Conservation (phyloP, 345 rosid species). For the Clarkia xantiana region DNA sequence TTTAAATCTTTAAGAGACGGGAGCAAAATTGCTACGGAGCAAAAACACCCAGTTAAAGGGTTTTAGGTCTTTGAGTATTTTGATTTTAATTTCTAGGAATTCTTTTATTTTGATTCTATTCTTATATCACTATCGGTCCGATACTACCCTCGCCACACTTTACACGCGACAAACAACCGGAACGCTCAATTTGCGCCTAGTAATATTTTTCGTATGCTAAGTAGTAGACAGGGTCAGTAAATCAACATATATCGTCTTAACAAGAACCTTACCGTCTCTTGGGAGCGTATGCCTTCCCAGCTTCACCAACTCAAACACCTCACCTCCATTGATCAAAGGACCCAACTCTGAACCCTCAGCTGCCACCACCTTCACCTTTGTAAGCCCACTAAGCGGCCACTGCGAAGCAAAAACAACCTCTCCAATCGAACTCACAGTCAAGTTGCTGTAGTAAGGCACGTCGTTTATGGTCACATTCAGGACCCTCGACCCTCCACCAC, state of each 20-base stretch:
- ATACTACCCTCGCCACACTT: too few species aligned
- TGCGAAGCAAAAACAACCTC: constrained; percentile 33
- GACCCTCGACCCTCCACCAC: constrained; percentile 25
- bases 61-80: too few species aligned
- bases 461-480: constrained; percentile 47
- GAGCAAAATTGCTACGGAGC: too few species aligned
- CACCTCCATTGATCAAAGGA: constrained; percentile 76
- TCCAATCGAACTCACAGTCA: constrained; percentile 50
- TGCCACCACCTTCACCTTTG: constrained; percentile 41
- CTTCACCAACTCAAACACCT: constrained; percentile 39
- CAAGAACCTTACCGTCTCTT: constrained; percentile 53
- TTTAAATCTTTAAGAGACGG: too few species aligned
- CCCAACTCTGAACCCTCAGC: constrained; percentile 31
- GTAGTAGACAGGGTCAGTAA: too few species aligned
- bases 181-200: too few species aligned
- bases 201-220: not conserved
- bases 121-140: too few species aligned
- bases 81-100: too few species aligned
- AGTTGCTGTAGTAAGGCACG: constrained; percentile 36
- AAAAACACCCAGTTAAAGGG: too few species aligned
- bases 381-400: constrained; percentile 70
- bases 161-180: too few species aligned
- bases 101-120: too few species aligned
- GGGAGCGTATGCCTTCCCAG: constrained; percentile 58
- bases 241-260: not conserved